Conservation (phyloP, 2,329 filamentous ascomycete genomes). For the Torrubiellomyces zombiae region DNA sequence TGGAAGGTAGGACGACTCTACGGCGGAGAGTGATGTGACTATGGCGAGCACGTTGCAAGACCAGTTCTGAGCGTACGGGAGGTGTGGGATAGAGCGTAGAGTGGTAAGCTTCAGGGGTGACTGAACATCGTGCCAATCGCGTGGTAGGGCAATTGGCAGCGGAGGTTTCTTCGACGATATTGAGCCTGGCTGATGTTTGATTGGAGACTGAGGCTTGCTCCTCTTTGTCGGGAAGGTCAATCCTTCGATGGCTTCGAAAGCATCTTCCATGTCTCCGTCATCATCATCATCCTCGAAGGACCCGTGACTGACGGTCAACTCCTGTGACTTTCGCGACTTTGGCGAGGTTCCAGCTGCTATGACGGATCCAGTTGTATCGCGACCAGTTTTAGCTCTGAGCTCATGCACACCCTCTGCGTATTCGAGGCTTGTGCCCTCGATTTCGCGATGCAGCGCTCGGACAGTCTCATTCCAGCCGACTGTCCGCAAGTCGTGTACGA, state of each 20-base stretch:
- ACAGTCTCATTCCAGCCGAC: slow-evolving; percentile 32
- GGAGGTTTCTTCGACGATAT: slow-evolving; percentile 1
- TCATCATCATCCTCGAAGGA: slow-evolving; percentile 5
- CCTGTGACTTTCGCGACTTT: no score
- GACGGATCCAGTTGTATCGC: no score
- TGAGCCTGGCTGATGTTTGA: slow-evolving; percentile 1
- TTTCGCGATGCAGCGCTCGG: slow-evolving; percentile 9
- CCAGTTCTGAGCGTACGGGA: slow-evolving; percentile 43
- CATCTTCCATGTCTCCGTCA: slow-evolving; percentile 15
- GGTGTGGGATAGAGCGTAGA: slow-evolving; percentile 29
- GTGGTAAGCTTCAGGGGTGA: slow-evolving; percentile 33
- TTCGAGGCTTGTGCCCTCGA: slow-evolving; percentile 1
- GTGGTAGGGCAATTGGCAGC: slow-evolving; percentile 20
- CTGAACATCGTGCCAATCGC: slow-evolving; percentile 22
- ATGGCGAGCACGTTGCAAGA: slow-evolving; percentile 37
- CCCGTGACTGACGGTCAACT: no score
- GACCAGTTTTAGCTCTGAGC: no score
- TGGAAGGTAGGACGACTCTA: slow-evolving; percentile 31
- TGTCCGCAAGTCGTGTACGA: slow-evolving; percentile 26
- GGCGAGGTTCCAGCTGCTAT: no score
- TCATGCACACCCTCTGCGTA: not conserved
- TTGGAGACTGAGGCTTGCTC: slow-evolving; percentile 3
- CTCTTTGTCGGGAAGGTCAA: slow-evolving; percentile 12
- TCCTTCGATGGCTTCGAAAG: slow-evolving; percentile 21
- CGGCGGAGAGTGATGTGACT: slow-evolving; percentile 26